phyloP scores from a whole-genome alignment of 768 basidiomycete genomes.

The Lactarius akahatsu region DNA sequence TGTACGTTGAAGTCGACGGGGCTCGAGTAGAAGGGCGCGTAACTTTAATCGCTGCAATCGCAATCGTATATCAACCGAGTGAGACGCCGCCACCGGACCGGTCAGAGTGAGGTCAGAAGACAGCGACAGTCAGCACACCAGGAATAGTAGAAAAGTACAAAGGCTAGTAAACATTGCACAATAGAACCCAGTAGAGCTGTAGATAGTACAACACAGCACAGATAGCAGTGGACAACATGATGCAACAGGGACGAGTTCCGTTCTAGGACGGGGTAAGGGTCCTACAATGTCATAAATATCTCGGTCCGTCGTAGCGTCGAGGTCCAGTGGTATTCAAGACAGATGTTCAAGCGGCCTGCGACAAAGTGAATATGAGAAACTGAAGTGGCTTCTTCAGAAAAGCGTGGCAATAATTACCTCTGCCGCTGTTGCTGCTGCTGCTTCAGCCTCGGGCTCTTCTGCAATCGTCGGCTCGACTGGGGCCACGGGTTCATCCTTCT shows the following conservation, averaged over 20 bases:
- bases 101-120: not conserved
- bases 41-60: constrained; percentile 20
- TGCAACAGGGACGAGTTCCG: constrained; percentile 26
- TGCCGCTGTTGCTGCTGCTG: constrained; percentile 11
- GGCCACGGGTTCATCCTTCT: constrained; percentile 20
- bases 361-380: constrained; percentile 2
- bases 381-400: not conserved
- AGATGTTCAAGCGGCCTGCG: constrained; percentile 22
- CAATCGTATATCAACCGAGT: not conserved
- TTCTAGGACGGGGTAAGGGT: constrained; percentile 21
- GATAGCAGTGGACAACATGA: constrained; percentile 23
- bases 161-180: constrained; percentile 24
- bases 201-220: constrained; percentile 29
- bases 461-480: constrained; percentile 23
- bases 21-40: not conserved
- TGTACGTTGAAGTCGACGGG: not conserved
- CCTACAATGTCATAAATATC: constrained; percentile 27
- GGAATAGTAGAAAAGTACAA: constrained; percentile 19
- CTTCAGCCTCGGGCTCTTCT: constrained; percentile 30
- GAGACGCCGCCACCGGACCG: constrained; percentile 5
- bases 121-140: not conserved
- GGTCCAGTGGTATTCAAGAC: constrained; percentile 19
- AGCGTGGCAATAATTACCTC: not conserved
- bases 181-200: constrained; percentile 27
- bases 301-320: constrained; percentile 11